phyloP scores from a whole-genome alignment of 805 yeast genomes.

The Yarrowia hollandica region DNA sequence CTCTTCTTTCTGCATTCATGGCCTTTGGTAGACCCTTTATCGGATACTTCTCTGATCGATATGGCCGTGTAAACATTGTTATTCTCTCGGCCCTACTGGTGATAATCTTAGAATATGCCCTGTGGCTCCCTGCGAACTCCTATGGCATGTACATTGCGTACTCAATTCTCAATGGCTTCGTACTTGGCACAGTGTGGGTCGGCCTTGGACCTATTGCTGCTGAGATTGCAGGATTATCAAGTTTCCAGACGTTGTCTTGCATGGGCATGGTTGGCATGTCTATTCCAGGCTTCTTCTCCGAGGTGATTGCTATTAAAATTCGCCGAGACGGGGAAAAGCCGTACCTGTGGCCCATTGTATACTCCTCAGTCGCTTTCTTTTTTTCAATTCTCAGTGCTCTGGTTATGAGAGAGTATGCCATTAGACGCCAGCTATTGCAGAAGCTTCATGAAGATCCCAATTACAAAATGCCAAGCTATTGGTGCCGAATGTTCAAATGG shows the following conservation, averaged over 20 bases:
- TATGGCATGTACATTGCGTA: constrained; percentile 36
- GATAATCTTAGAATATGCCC: constrained; percentile 39
- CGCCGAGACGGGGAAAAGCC: constrained; percentile 25
- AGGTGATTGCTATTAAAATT: constrained; percentile 24
- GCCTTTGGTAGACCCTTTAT: constrained; percentile 52
- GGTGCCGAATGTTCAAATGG: constrained; percentile 22
- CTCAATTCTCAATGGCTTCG: constrained; percentile 42
- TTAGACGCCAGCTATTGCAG: background rate
- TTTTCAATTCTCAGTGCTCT: background rate
- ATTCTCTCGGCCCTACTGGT: constrained; percentile 39
- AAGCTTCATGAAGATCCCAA: background rate
- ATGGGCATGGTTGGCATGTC: constrained; percentile 23
- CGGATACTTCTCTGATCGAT: constrained; percentile 50
- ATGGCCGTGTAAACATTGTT: constrained; percentile 49
- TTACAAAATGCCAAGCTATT: constrained; percentile 5
- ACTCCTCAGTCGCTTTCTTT: constrained; percentile 24
- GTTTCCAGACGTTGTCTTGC: constrained; percentile 18
- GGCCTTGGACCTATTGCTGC: constrained; percentile 25
- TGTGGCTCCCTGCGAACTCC: constrained; percentile 31
- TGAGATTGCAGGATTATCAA: constrained; percentile 4
- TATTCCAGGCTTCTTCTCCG: constrained; percentile 24
- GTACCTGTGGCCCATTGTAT: constrained; percentile 28
- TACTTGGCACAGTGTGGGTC: constrained; percentile 38
- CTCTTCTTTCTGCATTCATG: constrained; percentile 42
- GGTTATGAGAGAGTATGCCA: constrained; percentile 20